A percentile compares a stretch with the other conserved stretches of the same genome.
phyloP scores from a whole-genome alignment of 345 rosid genomes.

The Hirschfeldia incana region DNA sequence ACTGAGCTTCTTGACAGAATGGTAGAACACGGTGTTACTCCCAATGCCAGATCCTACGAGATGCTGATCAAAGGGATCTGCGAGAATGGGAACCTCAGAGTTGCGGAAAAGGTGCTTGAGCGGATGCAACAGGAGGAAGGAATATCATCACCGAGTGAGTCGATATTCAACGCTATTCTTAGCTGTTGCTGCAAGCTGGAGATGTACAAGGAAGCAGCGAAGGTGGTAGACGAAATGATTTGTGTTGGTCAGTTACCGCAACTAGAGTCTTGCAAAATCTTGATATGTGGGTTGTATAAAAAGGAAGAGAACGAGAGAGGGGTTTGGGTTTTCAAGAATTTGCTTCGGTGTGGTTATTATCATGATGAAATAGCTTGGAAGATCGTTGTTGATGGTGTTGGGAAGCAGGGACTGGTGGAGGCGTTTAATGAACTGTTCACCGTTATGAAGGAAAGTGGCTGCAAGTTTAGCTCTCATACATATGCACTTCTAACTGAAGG shows the following conservation, averaged over 20 bases:
- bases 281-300: constrained; percentile 65
- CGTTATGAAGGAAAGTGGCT: constrained; percentile 66
- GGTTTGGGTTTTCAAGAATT: constrained; percentile 44
- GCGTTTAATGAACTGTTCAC: constrained; percentile 60
- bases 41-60: constrained; percentile 55
- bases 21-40: constrained; percentile 60
- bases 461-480: constrained; percentile 62
- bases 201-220: constrained; percentile 52
- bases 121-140: constrained; percentile 58
- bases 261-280: constrained; percentile 64
- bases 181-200: constrained; percentile 59
- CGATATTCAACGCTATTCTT: constrained; percentile 58
- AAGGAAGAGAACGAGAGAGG: constrained; percentile 60
- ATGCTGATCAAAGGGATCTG: constrained; percentile 72
- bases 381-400: constrained; percentile 75
- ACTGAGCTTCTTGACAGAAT: constrained; percentile 62
- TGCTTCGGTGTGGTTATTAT: constrained; percentile 65
- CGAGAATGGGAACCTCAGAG: constrained; percentile 48
- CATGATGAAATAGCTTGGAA: constrained; percentile 87
- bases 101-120: constrained; percentile 52
- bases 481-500: constrained; percentile 62
- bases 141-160: constrained; percentile 55
- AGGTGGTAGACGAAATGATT: constrained; percentile 57
- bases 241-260: constrained; percentile 60
- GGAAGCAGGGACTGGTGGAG: constrained; percentile 56